Evolutionary conservation across 1,284 basidiomycete species (phyloP).

Genomic region (Ustilago xerochloae): DNA sequence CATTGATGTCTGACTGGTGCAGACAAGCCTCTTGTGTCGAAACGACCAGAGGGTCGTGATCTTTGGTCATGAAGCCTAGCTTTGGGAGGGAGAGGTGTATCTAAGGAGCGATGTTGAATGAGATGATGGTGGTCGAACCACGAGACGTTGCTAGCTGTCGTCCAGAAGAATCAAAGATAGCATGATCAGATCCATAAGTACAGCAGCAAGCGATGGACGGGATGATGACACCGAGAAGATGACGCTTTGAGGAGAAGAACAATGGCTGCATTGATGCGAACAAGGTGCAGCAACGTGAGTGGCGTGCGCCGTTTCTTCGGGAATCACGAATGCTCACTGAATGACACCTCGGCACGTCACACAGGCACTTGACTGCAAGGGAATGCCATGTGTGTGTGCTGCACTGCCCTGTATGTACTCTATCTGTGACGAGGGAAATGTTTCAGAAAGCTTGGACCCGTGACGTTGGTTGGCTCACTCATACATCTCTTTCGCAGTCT

Average conservation of each 20-base stretch:
- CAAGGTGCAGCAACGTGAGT: not conserved
- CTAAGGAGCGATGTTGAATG: not conserved
- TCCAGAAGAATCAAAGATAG: not conserved
- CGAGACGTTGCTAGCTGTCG: not conserved
- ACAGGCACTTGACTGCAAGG: not conserved
- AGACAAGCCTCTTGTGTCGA: slow-evolving; percentile 36
- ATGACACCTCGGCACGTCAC: slow-evolving; percentile 1
- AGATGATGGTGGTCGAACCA: not conserved
- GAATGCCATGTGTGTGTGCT: not conserved
- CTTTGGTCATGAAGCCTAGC: slow-evolving; percentile 14
- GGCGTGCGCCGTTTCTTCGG: not conserved
- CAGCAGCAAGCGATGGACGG: not conserved
- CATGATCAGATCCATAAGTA: not conserved
- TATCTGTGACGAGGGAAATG: not conserved
- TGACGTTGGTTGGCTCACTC: not conserved
- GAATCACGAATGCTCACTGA: too few species aligned
- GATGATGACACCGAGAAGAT: not conserved
- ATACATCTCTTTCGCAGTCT: not conserved
- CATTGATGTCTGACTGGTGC: slow-evolving; percentile 39
- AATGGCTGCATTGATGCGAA: not conserved
- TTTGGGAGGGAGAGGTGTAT: too few species aligned
- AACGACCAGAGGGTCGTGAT: slow-evolving; percentile 28
- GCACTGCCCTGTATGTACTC: not conserved
- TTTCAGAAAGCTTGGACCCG: not conserved
- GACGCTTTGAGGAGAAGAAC: not conserved